Conservation (phyloP, 1,284 basidiomycete species). For the Coniophora puteana region DNA sequence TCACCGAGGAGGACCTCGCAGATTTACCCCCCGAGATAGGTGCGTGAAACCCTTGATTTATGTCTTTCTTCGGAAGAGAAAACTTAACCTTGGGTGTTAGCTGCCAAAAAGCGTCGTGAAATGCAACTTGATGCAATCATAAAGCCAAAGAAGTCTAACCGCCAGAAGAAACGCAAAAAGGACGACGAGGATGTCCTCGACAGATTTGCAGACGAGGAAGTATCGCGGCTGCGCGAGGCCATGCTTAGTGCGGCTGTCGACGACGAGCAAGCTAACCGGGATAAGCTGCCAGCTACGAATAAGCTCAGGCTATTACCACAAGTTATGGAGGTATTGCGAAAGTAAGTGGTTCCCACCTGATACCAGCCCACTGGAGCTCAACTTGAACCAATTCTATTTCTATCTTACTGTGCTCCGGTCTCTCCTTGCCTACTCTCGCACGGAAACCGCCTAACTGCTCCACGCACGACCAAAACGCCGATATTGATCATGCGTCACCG, state of each 20-base stretch:
- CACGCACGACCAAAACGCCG: too few relatives aligned
- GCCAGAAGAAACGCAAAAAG: constrained; percentile 71
- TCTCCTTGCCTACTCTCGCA: too few relatives aligned
- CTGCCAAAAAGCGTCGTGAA: constrained; percentile 60
- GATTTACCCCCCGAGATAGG: constrained; percentile 72
- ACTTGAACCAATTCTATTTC: too few relatives aligned
- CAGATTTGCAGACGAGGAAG: constrained; percentile 88
- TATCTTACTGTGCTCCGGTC: too few relatives aligned
- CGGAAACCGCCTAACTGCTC: too few relatives aligned
- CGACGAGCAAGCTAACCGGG: constrained; percentile 79
- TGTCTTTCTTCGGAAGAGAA: background rate
- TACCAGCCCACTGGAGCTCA: too few relatives aligned
- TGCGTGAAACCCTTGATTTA: constrained; percentile 30
- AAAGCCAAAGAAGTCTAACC: constrained; percentile 68
- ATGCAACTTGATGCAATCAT: constrained; percentile 81
- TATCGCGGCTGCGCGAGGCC: constrained; percentile 75
- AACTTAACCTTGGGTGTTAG: constrained; percentile 29
- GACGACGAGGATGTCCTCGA: constrained; percentile 79
- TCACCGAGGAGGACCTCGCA: constrained; percentile 56
- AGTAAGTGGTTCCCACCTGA: constrained; percentile 63
- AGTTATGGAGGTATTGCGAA: constrained; percentile 92
- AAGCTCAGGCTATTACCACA: constrained; percentile 86
- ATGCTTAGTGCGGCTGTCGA: constrained; percentile 89
- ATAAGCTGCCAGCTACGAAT: constrained; percentile 81
- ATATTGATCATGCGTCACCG: too few relatives aligned